A percentile compares a stretch with the other conserved stretches of the same genome.
phyloP scores from a whole-genome alignment of 495 filamentous ascomycete species.

The Bathelium albidoporum region DNA sequence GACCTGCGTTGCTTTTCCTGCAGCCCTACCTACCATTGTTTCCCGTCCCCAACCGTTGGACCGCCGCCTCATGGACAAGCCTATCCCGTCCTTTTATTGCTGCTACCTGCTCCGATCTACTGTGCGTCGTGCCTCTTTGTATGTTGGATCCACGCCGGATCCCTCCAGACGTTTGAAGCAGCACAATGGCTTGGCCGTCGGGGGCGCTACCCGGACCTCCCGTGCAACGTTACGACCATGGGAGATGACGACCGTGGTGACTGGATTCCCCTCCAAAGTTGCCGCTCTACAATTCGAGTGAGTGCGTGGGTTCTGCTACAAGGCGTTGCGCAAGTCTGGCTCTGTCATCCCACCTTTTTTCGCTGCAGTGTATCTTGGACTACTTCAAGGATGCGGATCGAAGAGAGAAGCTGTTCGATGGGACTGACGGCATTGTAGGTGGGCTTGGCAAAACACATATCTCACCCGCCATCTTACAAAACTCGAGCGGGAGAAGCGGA shows the following conservation, averaged over 20 bases:
- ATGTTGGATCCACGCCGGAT: slow-evolving; percentile 87
- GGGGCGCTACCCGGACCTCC: slow-evolving; percentile 71
- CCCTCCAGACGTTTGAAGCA: slow-evolving; percentile 71
- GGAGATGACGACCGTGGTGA: slow-evolving; percentile 85
- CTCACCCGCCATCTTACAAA: slow-evolving; percentile 59
- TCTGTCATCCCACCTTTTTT: no score
- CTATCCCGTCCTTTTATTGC: slow-evolving; percentile 63
- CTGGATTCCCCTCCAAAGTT: slow-evolving; percentile 76
- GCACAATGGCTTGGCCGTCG: slow-evolving; percentile 73
- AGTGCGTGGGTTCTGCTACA: slow-evolving; percentile 24
- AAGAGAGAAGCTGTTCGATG: no score
- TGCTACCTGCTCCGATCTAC: slow-evolving; percentile 85
- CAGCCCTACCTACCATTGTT: neutral
- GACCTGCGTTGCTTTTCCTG: neutral
- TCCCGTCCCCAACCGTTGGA: neutral
- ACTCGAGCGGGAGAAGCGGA: slow-evolving; percentile 19
- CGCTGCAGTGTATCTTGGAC: no score
- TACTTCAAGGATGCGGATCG: no score
- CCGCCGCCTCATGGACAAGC: slow-evolving; percentile 25
- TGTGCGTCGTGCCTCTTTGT: slow-evolving; percentile 50
- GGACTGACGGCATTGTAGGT: slow-evolving; percentile 43
- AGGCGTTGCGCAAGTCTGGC: slow-evolving; percentile 5
- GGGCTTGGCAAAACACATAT: slow-evolving; percentile 84
- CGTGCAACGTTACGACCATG: slow-evolving; percentile 61
- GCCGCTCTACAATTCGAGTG: slow-evolving; percentile 95